phyloP scores from a whole-genome alignment of 1,284 basidiomycete species.

The Trametes polyzona region DNA sequence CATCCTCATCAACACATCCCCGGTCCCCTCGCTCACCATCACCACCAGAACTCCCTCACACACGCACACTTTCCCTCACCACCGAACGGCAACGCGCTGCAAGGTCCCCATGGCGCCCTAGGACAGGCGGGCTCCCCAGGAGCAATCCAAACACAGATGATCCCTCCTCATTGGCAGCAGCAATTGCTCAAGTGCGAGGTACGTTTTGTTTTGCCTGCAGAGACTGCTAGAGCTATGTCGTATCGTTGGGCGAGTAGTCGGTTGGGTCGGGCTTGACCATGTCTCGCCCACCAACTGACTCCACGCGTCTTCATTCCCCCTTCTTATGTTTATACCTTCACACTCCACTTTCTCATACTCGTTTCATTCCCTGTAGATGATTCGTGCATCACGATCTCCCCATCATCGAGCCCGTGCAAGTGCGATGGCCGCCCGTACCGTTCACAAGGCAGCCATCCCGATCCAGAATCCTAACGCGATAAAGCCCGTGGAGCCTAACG shows the following conservation, averaged over 20 bases:
- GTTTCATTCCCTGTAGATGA: constrained; percentile 50
- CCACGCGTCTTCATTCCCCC: background rate
- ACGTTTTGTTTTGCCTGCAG: constrained; percentile 29
- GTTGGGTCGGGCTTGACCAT: background rate
- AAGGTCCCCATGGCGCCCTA: constrained; percentile 51
- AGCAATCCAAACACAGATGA: constrained; percentile 58
- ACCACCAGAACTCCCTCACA: constrained; percentile 75
- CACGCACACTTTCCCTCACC: constrained; percentile 68
- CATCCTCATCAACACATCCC: constrained; percentile 54
- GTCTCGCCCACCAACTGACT: background rate
- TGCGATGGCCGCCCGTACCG: constrained; percentile 78
- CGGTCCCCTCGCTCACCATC: constrained; percentile 53
- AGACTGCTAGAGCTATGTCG: background rate
- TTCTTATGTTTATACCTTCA: background rate
- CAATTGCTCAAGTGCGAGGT: constrained; percentile 83
- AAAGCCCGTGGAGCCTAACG: constrained; percentile 48
- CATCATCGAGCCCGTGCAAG: constrained; percentile 81
- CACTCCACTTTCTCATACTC: background rate
- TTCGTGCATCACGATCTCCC: constrained; percentile 74
- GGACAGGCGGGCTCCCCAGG: constrained; percentile 66
- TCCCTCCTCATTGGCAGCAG: constrained; percentile 79
- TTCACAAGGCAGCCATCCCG: constrained; percentile 78
- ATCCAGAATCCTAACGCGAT: constrained; percentile 81
- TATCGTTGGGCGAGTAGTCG: background rate
- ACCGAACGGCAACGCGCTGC: constrained; percentile 56